Base-by-base conservation (phyloP, 305 asterid species). In the Fraxinus latifolia region DNA sequence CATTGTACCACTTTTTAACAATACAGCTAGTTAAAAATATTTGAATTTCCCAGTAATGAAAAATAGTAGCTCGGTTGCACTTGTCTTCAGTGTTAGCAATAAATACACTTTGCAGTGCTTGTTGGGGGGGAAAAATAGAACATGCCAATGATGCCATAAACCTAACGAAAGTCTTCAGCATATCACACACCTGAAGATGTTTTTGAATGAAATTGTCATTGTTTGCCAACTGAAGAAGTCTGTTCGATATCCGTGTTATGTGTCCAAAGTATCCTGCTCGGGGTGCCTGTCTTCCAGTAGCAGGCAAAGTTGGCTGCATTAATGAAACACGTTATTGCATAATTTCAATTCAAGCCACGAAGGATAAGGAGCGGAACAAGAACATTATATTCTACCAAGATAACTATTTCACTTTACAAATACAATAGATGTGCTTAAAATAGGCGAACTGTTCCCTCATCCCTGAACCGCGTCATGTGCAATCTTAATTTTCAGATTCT, bases 221-320 rank as follows among this genome's bases (percentile, higher is more conserved):
- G 87, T 86, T 92, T 79, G 90, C 98, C 87, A 87, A 77, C 87
- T 95, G 98, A 79, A 89, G 71, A 80, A 95, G 86, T 86, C 91
- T 95, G 88, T 95, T 92, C 77, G 98, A 91, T 84, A 95, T 90
- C 80, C 98, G 91, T 9, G 98, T 93, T 84, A 93, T 79, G 91
- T 95, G 98, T 68, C 98, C 98, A 80, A 95, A 83, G 83, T 93
- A 92, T 82, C 98, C 98, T 11, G 93, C 94, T 78, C 94, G 93
- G 78, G 96, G 97, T 62, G 94, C 90, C 77, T 80, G 74, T 83
- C 87, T 90, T 79, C 93, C 92, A 81, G 90, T 71, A 25, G 93
- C 91, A 44, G 94, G 89, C 74, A 88, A 19, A 74, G 97, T 92
- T 72, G 95, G 96, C 98, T 95, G 94, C 90, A 89, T 62, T 70